Conservation (phyloP, 1,139 yeast species). For the Blastobotrys serpentis region DNA sequence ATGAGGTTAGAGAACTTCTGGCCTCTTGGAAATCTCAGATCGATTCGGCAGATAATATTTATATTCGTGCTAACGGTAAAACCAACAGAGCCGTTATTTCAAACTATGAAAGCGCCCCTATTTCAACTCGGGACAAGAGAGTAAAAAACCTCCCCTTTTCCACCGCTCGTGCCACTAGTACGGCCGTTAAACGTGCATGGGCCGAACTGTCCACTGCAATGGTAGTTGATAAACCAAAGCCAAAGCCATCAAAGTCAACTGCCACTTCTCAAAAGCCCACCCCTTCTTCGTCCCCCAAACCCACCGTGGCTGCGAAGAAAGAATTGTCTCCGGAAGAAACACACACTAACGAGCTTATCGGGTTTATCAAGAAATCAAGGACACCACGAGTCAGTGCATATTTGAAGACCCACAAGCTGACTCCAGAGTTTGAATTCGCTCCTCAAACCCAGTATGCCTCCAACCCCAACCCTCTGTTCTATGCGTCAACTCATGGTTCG, state of each 20-base stretch:
- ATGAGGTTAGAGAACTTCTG: conserved; percentile 71
- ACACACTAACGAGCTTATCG: conserved; percentile 58
- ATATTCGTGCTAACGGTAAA: conserved; percentile 78
- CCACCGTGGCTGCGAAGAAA: conserved; percentile 20
- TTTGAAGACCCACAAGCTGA: conserved; percentile 56
- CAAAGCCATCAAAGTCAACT: conserved; percentile 38
- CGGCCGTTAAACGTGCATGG: conserved; percentile 86
- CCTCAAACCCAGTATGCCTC: conserved; percentile 54
- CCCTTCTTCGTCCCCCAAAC: conserved; percentile 22
- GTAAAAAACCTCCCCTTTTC: conserved; percentile 74
- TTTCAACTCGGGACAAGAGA: conserved; percentile 33
- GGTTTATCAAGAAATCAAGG: conserved; percentile 66
- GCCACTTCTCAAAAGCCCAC: conserved; percentile 39
- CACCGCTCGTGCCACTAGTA: conserved; percentile 80
- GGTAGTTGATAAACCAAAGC: conserved; percentile 55
- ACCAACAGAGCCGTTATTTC: conserved; percentile 63
- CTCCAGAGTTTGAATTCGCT: conserved; percentile 48
- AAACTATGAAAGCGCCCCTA: conserved; percentile 57
- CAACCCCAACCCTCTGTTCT: conserved; percentile 78
- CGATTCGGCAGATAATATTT: conserved; percentile 64
- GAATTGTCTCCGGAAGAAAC: conserved; percentile 39
- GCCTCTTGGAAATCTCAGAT: conserved; percentile 60
- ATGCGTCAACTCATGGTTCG: conserved; percentile 67
- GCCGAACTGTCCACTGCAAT: conserved; percentile 63
- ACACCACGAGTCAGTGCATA: conserved; percentile 72